phyloP scores from a whole-genome alignment of 768 basidiomycete genomes.

The Termitomyces sp. region DNA sequence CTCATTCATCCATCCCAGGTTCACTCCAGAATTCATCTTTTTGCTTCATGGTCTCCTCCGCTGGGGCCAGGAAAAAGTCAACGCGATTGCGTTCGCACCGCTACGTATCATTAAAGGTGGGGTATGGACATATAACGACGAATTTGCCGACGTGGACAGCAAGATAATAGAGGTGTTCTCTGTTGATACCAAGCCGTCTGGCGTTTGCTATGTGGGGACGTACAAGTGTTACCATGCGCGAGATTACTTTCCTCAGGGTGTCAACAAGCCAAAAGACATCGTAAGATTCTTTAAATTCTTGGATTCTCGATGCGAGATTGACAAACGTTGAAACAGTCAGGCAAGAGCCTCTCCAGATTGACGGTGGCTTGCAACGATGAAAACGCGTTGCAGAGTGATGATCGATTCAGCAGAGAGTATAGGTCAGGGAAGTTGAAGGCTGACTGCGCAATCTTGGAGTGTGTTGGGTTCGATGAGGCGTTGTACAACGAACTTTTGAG shows the following conservation, averaged over 20 bases:
- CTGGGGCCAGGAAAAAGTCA: background rate
- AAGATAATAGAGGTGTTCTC: background rate
- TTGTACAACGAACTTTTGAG: constrained; percentile 10
- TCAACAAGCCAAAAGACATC: background rate
- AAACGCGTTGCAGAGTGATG: too few relatives aligned
- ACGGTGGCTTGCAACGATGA: background rate
- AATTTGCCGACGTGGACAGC: background rate
- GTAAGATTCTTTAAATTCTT: background rate
- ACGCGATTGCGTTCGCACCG: background rate
- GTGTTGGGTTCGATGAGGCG: constrained; percentile 11
- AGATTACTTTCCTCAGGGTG: background rate
- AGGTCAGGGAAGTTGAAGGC: constrained; percentile 1
- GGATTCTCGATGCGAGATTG: background rate
- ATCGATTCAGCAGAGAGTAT: background rate
- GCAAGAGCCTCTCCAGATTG: background rate
- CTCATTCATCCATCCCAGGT: background rate
- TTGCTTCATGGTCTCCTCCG: background rate
- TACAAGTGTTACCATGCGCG: background rate
- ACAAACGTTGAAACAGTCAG: background rate
- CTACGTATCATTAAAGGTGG: background rate
- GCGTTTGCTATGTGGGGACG: background rate
- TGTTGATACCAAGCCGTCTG: background rate
- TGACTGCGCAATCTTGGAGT: constrained; percentile 16
- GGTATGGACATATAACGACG: background rate
- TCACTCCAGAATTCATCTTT: background rate